These are phyloP conservation scores for Graphilbum ipis-grandicollis DNA, from an alignment of 2,329 filamentous ascomycete species.

Conservation along the genomic window DNA sequence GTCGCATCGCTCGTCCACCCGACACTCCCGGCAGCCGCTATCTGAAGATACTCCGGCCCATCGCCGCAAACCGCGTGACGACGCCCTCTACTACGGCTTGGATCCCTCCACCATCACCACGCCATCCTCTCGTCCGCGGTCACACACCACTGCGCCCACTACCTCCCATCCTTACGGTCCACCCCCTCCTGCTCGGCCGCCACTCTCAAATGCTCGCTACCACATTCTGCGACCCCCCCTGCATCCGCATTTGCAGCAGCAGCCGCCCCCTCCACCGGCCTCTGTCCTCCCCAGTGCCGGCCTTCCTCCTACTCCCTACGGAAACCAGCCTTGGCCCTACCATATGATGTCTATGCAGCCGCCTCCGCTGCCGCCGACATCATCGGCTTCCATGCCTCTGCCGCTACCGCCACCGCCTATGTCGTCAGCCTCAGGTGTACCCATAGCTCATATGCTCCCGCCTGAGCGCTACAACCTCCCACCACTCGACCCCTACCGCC, in stretches of 20 bases:
- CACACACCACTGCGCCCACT: conserved; percentile 16
- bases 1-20: conserved; percentile 15
- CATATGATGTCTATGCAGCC: not conserved
- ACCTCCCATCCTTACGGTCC: conserved; percentile 20
- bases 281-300: not conserved
- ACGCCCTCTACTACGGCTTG: conserved; percentile 22
- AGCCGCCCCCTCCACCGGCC: conserved; percentile 10
- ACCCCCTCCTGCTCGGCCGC: conserved; percentile 19
- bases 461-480: not conserved
- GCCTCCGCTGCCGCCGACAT: not conserved
- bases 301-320: not conserved
- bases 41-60: conserved; percentile 9
- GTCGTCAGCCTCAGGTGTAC: no score
- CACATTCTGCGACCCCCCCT: conserved; percentile 16
- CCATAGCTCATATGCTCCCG: not conserved
- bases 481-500: no score
- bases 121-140: conserved; percentile 20
- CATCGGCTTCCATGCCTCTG: no score
- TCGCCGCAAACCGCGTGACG: conserved; percentile 17
- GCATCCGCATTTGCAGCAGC: conserved; percentile 12
- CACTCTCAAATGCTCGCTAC: conserved; percentile 18
- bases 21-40: conserved; percentile 18
- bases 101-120: conserved; percentile 14
- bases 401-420: no score
- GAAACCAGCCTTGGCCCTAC: not conserved